phyloP scores from a whole-genome alignment of 2,329 filamentous ascomycete genomes.

The Neopestalotiopsis rosae region DNA sequence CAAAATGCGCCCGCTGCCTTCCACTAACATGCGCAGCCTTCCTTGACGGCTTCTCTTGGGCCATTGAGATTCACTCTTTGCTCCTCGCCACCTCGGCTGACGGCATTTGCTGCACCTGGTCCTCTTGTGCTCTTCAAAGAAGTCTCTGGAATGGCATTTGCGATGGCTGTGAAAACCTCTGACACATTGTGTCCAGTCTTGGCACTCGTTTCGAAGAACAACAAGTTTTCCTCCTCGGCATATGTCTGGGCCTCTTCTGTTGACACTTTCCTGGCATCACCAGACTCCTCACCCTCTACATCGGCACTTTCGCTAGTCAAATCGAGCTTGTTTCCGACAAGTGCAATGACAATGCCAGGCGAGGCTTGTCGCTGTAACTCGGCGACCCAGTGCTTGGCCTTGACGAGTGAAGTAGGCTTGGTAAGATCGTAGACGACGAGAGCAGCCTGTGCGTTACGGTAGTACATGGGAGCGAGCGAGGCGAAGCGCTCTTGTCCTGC shows the following conservation, averaged over 20 bases:
- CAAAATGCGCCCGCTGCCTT: neutral
- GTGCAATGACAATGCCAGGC: conserved; percentile 93
- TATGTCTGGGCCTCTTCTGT: conserved; percentile 92
- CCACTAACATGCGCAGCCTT: conserved; percentile 84
- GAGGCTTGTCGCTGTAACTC: conserved; percentile 96
- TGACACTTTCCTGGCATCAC: conserved; percentile 84
- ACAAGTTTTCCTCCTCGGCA: conserved; percentile 88
- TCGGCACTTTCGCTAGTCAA: conserved; percentile 69
- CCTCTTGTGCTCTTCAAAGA: conserved; percentile 88
- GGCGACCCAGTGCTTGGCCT: conserved; percentile 98
- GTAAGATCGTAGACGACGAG: conserved; percentile 99
- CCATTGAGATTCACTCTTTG: conserved; percentile 84
- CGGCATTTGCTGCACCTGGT: conserved; percentile 63
- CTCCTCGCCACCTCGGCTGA: conserved; percentile 68
- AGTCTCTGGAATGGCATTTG: conserved; percentile 96
- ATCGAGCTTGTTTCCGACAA: conserved; percentile 97
- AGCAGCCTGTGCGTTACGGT: conserved; percentile 96
- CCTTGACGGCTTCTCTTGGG: conserved; percentile 78
- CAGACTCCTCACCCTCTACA: conserved; percentile 61
- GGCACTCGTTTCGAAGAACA: conserved; percentile 98
- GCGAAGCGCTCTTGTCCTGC: conserved; percentile 98
- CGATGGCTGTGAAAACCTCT: conserved; percentile 97
- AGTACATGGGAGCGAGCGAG: conserved; percentile 98
- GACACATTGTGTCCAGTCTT: conserved; percentile 95
- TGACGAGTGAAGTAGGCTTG: conserved; percentile 91